These are phyloP conservation scores for Metschnikowia arizonensis DNA, from an alignment of 805 yeast species.

Conservation along the genomic window DNA sequence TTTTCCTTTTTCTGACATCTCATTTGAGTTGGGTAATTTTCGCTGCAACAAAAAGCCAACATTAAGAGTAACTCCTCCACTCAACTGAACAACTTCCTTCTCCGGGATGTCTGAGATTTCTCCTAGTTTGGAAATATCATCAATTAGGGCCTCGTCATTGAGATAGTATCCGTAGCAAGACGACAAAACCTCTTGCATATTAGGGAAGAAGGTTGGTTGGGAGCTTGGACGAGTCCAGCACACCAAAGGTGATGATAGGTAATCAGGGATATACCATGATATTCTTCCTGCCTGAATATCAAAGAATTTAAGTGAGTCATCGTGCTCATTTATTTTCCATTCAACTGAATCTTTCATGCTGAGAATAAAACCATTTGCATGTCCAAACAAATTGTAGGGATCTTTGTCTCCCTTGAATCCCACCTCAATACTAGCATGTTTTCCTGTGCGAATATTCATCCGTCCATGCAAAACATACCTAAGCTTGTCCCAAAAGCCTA, in stretches of 20 bases:
- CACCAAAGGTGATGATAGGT: conserved; percentile 45
- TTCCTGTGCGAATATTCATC: conserved; percentile 47
- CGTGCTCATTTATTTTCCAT: conserved; percentile 59
- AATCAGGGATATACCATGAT: conserved; percentile 73
- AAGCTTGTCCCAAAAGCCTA: conserved; percentile 93
- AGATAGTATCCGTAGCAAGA: conserved; percentile 50
- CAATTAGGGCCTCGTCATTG: conserved; percentile 18
- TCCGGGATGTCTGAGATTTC: conserved; percentile 25
- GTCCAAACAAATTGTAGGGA: conserved; percentile 69
- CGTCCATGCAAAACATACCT: conserved; percentile 74
- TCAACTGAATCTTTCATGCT: conserved; percentile 62
- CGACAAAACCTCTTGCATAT: conserved; percentile 38
- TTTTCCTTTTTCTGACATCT: conserved; percentile 42
- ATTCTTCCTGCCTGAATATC: conserved; percentile 59
- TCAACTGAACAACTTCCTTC: conserved; percentile 52
- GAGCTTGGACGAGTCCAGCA: conserved; percentile 56
- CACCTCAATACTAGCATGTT: conserved; percentile 49
- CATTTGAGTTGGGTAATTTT: conserved; percentile 18
- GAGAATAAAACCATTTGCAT: conserved; percentile 72
- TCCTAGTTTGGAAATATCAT: neutral
- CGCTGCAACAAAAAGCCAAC: conserved; percentile 60
- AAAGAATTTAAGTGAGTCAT: conserved; percentile 65
- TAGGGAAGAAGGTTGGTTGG: conserved; percentile 44
- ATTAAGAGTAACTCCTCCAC: conserved; percentile 57
- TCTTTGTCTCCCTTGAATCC: conserved; percentile 70